A percentile compares a stretch with the other conserved stretches of the same genome.
phyloP scores from a whole-genome alignment of 805 yeast species.

The Candida ficus region DNA sequence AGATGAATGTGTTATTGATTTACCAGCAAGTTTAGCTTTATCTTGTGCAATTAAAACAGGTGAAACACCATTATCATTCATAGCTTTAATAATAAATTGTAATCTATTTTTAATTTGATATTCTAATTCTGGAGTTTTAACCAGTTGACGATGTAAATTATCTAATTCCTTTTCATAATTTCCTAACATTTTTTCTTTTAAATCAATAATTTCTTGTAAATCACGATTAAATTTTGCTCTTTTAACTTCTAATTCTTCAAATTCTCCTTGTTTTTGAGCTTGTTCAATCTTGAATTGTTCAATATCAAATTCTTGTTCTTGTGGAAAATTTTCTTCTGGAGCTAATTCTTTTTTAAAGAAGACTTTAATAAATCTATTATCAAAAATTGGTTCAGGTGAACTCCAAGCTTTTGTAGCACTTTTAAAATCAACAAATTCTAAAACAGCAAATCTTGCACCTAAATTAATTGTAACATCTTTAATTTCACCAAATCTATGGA shows the following conservation, averaged over 20 bases:
- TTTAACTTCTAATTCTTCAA: constrained; percentile 33
- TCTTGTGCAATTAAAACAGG: constrained; percentile 20
- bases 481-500: constrained; percentile 38
- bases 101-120: constrained; percentile 10
- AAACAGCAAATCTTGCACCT: constrained; percentile 29
- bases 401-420: constrained; percentile 39
- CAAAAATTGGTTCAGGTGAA: constrained; percentile 40
- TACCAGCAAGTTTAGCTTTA: constrained; percentile 16
- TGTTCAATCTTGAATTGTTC: constrained; percentile 34
- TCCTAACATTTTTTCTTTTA: constrained; percentile 31
- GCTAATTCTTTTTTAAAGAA: constrained; percentile 29
- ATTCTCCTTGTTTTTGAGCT: constrained; percentile 34
- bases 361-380: constrained; percentile 44
- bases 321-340: not conserved
- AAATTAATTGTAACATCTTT: constrained; percentile 25
- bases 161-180: constrained; percentile 28
- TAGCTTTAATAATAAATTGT: constrained; percentile 14
- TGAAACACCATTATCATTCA: constrained; percentile 18
- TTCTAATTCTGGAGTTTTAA: constrained; percentile 15
- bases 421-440: constrained; percentile 33
- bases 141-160: constrained; percentile 14
- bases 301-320: constrained; percentile 25
- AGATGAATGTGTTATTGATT: not conserved
- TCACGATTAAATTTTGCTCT: constrained; percentile 29
- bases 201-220: constrained; percentile 27